Evolutionary conservation across 2,329 filamentous ascomycete species (phyloP).

Genomic region (Diaporthe capsici): DNA sequence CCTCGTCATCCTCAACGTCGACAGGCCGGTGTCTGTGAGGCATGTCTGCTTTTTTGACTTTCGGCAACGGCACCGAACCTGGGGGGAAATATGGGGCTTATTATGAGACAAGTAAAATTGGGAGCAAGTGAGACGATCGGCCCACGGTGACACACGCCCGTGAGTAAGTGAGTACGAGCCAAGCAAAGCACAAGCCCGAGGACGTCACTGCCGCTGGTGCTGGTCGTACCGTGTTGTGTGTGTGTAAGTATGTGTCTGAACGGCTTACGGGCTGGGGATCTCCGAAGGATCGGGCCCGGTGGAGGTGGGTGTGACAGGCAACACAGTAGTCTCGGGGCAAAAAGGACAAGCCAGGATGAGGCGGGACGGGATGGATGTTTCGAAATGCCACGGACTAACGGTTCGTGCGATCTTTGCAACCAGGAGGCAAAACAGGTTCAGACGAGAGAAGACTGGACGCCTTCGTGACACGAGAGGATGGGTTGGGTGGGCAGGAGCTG

Average conservation of each 20-base stretch:
- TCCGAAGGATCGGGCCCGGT: conserved; percentile 35
- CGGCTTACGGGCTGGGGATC: conserved; percentile 39
- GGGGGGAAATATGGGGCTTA: conserved; percentile 14
- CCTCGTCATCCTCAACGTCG: conserved; percentile 40
- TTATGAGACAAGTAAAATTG: conserved; percentile 31
- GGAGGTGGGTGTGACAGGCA: not conserved
- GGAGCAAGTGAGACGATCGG: conserved; percentile 12
- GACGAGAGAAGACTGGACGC: not conserved
- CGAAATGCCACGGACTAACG: conserved; percentile 7
- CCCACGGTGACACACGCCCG: conserved; percentile 1
- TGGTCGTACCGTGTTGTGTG: not conserved
- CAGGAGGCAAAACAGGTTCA: not conserved
- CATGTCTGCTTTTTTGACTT: conserved; percentile 15
- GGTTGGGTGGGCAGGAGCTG: not conserved
- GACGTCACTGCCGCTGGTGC: not conserved
- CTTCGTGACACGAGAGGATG: not conserved
- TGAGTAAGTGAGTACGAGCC: conserved; percentile 23
- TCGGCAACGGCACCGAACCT: not conserved
- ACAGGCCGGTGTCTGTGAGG: conserved; percentile 34
- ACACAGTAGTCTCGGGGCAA: not conserved
- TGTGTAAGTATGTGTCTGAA: not conserved
- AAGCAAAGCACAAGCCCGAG: conserved; percentile 26
- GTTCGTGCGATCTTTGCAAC: conserved; percentile 16
- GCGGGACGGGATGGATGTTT: not conserved
- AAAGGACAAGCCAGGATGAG: not conserved